These are phyloP conservation scores for Hamamelis virginiana DNA, from an alignment of 164 flowering plant genomes.

Conservation along the genomic window DNA sequence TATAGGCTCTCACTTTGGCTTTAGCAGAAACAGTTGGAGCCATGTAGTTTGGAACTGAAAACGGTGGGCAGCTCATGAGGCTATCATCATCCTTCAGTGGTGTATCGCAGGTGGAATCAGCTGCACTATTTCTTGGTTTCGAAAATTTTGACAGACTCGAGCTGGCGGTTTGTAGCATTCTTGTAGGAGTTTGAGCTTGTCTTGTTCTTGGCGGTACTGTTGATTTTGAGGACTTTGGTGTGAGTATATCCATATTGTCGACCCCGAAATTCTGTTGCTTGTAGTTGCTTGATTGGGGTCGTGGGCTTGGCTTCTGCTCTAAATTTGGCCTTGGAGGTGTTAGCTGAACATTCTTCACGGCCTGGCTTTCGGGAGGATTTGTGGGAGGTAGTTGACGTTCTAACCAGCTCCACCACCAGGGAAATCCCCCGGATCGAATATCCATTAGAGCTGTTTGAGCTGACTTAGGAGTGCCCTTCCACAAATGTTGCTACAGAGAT, in stretches of 20 bases:
- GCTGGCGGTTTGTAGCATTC: slow-evolving; percentile 15
- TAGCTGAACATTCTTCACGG: slow-evolving; percentile 31
- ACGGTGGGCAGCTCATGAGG: slow-evolving; percentile 91
- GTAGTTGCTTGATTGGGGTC: slow-evolving; percentile 32
- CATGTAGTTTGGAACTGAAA: slow-evolving; percentile 90
- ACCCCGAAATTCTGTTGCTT: slow-evolving; percentile 30
- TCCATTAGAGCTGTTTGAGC: slow-evolving; percentile 41
- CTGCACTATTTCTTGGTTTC: slow-evolving; percentile 39
- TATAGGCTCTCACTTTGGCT: slow-evolving; percentile 63
- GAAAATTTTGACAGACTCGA: slow-evolving; percentile 24
- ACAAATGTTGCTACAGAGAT: slow-evolving; percentile 36
- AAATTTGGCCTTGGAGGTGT: slow-evolving; percentile 49
- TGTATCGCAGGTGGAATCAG: slow-evolving; percentile 36
- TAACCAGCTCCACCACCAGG: slow-evolving; percentile 97
- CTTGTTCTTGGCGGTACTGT: slow-evolving; percentile 31
- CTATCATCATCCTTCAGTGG: slow-evolving; percentile 79
- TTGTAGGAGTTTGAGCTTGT: slow-evolving; percentile 24
- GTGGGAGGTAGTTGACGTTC: slow-evolving; percentile 57
- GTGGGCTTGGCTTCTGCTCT: slow-evolving; percentile 40
- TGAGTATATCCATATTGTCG: slow-evolving; percentile 40
- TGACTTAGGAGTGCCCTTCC: slow-evolving; percentile 54
- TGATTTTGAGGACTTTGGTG: slow-evolving; percentile 72
- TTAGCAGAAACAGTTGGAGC: slow-evolving; percentile 78
- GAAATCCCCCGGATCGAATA: slow-evolving; percentile 57
- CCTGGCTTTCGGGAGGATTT: slow-evolving; percentile 30